phyloP scores from a whole-genome alignment of 192 early-diverging fungal species.

The Coemansia guatemalensis region DNA sequence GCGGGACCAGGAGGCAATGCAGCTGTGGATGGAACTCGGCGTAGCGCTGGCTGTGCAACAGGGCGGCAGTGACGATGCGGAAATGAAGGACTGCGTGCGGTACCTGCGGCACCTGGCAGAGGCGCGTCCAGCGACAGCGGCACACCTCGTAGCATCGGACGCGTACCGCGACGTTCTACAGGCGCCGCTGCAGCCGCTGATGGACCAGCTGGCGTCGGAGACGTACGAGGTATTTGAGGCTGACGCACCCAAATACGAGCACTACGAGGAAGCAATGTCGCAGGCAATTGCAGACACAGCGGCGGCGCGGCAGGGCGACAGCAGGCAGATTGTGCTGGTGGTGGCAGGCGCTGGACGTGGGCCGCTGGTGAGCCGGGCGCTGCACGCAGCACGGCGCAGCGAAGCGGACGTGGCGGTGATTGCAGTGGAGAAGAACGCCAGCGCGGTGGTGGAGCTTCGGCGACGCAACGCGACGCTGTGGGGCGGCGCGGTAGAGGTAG shows the following conservation, averaged over 20 bases:
- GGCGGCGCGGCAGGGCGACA: background rate
- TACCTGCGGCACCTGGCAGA: constrained; percentile 77
- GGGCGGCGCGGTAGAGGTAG: constrained; percentile 78
- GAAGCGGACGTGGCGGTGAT: constrained; percentile 65
- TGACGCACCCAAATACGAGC: constrained; percentile 90
- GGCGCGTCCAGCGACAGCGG: constrained; percentile 58
- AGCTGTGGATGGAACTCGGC: constrained; percentile 32
- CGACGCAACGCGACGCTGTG: constrained; percentile 72
- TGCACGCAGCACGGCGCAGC: constrained; percentile 71
- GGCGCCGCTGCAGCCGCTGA: constrained; percentile 84
- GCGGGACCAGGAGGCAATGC: constrained; percentile 61
- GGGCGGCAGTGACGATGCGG: background rate
- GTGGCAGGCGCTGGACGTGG: constrained; percentile 96
- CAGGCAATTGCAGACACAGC: constrained; percentile 58
- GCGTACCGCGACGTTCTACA: constrained; percentile 93
- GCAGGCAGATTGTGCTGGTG: constrained; percentile 63
- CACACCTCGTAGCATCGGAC: constrained; percentile 42
- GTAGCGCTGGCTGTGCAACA: constrained; percentile 33
- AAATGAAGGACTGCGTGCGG: constrained; percentile 30
- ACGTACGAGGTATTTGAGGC: constrained; percentile 98
- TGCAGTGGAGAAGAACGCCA: constrained; percentile 97
- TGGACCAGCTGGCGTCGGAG: constrained; percentile 90
- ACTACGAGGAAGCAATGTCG: constrained; percentile 77
- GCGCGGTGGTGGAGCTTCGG: constrained; percentile 84
- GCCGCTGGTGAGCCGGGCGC: constrained; percentile 85